Evolutionary conservation across 2,329 filamentous ascomycete species (phyloP), one percentile per base, ranked within the genome.

Genomic region (Camillea tinctor): DNA sequence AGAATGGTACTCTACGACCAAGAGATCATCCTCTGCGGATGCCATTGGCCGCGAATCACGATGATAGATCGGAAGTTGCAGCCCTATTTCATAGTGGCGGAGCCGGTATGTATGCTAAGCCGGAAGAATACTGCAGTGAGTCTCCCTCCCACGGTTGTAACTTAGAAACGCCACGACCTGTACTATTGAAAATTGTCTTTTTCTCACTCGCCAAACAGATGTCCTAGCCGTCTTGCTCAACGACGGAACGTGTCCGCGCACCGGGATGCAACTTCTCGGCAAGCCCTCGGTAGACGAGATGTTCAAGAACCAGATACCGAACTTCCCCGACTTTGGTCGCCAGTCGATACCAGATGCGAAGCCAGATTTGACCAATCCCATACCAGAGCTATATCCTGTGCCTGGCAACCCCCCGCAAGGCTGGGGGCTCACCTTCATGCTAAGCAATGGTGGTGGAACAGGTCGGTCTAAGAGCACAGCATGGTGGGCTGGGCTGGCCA

Each of bases 191-290:
- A 1, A 0, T 3, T 4, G 20, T 52, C 36, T 15, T 30, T 21
- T 50, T 15, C 20, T 7, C 8, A 5, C 63, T 36, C 23, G 7
- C n/a, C n/a, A 30, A 30, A 30, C 48, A 85, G 84, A 84, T 61
- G 79, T 90, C 21, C 78, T 91, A 2, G 80, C 85, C 0, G 79
- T 81, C 0, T 74, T 92, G 1, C 74, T 91, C 23, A 91, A 91
- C 69, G 76, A 88, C 61, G 88, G 89, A 52, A 82, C 76, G 0
- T 86, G 81, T 36, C 84, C 88, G 0, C 77, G 66, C 0, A 90
- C 85, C 0, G 81, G 82, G 1, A 70, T 72, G 0, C 76, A 78
- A 55, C 80, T 91, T 30, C 77, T 91, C 6, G 75, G 78, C 20
- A 76, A 80, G 17, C 75, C 80, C 26, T 89, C 86, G 0, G 82